Conservation (phyloP, 176 grass and related monocot species). For the Oropetium thomaeum region DNA sequence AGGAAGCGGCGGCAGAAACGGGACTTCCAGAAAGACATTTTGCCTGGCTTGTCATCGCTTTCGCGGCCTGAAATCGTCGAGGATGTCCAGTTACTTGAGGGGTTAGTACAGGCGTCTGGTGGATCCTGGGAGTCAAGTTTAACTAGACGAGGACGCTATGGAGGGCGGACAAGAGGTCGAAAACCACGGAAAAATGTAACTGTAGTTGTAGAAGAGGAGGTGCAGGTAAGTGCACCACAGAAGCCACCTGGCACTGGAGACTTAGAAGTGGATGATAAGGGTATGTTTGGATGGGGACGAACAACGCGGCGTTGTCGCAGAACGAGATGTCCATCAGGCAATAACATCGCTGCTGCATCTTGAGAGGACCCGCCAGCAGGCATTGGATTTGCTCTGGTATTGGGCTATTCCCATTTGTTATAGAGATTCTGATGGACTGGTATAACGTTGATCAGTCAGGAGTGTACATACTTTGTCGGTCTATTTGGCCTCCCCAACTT, state of each 20-base stretch:
- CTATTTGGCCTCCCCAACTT: constrained; percentile 26
- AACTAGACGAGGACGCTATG: constrained; percentile 32
- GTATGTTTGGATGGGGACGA: constrained; percentile 82
- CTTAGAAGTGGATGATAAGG: constrained; percentile 48
- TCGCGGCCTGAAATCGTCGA: constrained; percentile 79
- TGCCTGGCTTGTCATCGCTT: constrained; percentile 69
- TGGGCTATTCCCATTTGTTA: constrained; percentile 1
- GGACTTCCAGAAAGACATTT: constrained; percentile 87
- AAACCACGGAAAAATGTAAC: constrained; percentile 37
- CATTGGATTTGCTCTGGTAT: constrained; percentile 20
- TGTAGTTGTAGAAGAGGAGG: constrained; percentile 29
- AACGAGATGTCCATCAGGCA: constrained; percentile 51
- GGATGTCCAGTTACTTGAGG: constrained; percentile 76
- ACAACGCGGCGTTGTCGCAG: constrained; percentile 78
- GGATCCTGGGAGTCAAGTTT: constrained; percentile 49
- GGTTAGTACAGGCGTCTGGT: constrained; percentile 57
- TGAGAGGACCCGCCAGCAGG: constrained; percentile 26
- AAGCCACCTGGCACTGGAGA: constrained; percentile 34
- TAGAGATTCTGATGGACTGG: constrained; percentile 29
- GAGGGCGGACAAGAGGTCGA: constrained; percentile 43
- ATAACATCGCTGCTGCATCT: constrained; percentile 31
- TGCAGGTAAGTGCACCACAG: constrained; percentile 7
- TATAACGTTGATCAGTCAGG: constrained; percentile 36
- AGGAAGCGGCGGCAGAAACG: constrained; percentile 70
- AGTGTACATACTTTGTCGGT: constrained; percentile 44